Percentiles rank a stretch among this genome's conserved stretches.
These are phyloP conservation scores for Ceratocystis lukuohia DNA, from an alignment of 2,329 filamentous ascomycete species.

Conservation along the genomic window DNA sequence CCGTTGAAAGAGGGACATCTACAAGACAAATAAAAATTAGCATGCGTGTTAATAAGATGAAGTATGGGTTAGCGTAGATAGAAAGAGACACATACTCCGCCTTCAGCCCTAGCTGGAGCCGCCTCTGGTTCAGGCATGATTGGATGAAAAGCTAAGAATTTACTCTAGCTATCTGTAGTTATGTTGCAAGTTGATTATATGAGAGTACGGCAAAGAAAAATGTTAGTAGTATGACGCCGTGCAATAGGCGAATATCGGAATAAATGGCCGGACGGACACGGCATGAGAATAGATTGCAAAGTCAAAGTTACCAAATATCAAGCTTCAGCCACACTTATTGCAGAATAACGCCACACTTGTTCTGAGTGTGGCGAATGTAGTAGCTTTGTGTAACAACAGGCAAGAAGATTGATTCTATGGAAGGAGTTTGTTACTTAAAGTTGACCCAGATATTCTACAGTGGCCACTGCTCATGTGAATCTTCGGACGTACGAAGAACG, in stretches of 20 bases:
- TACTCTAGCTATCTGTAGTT: not conserved
- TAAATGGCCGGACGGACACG: no score
- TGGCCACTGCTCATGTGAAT: no score
- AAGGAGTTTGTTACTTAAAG: not conserved
- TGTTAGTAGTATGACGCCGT: not conserved
- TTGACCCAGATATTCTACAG: not conserved
- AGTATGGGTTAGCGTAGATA: not conserved
- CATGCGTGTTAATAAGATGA: no score
- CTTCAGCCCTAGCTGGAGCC: slow-evolving; percentile 8
- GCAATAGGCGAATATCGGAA: not conserved
- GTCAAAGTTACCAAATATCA: not conserved
- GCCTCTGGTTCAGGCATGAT: slow-evolving; percentile 8
- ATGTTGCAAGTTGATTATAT: not conserved
- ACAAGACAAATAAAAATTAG: not conserved
- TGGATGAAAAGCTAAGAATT: not conserved
- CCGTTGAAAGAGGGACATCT: slow-evolving; percentile 26
- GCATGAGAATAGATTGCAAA: not conserved
- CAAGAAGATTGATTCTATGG: not conserved
- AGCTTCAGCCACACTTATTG: not conserved
- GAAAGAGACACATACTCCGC: slow-evolving; percentile 7
- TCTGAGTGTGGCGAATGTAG: not conserved
- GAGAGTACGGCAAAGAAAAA: not conserved
- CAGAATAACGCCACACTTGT: not conserved
- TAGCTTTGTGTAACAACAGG: not conserved
- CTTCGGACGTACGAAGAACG: not conserved